Evolutionary conservation across 2,329 filamentous ascomycete genomes (phyloP).

Genomic region (Cordyceps militaris): DNA sequence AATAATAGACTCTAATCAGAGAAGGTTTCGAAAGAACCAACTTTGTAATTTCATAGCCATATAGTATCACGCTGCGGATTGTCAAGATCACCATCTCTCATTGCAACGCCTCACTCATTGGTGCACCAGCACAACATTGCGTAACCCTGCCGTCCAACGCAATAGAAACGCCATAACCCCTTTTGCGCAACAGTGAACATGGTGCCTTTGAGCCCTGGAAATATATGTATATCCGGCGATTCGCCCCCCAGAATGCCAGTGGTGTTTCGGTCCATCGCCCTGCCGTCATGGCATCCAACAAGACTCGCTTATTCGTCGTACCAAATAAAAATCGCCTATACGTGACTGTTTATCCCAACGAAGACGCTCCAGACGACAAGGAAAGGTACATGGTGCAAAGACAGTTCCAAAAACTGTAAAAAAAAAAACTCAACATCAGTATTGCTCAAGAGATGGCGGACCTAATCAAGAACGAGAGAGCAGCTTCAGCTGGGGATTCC

Average conservation of each 20-base stretch:
- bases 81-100: background rate
- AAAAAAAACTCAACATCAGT: too few relatives aligned
- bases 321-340: conserved; percentile 7
- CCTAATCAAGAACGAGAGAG: background rate
- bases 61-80: background rate
- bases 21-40: too few relatives aligned
- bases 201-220: background rate
- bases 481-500: conserved; percentile 12
- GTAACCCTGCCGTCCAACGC: background rate
- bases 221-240: background rate
- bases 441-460: background rate
- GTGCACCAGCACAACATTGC: background rate
- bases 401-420: too few relatives aligned
- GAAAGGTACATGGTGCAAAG: background rate
- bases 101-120: background rate
- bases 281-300: background rate
- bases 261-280: background rate
- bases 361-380: conserved; percentile 2
- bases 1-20: too few relatives aligned
- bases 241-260: background rate
- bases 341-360: conserved; percentile 5
- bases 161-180: background rate
- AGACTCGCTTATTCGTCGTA: conserved; percentile 3
- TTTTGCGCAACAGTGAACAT: background rate
- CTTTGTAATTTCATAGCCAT: too few relatives aligned